Conservation (phyloP, 345 rosid species). For the Hypericum androsaemum region DNA sequence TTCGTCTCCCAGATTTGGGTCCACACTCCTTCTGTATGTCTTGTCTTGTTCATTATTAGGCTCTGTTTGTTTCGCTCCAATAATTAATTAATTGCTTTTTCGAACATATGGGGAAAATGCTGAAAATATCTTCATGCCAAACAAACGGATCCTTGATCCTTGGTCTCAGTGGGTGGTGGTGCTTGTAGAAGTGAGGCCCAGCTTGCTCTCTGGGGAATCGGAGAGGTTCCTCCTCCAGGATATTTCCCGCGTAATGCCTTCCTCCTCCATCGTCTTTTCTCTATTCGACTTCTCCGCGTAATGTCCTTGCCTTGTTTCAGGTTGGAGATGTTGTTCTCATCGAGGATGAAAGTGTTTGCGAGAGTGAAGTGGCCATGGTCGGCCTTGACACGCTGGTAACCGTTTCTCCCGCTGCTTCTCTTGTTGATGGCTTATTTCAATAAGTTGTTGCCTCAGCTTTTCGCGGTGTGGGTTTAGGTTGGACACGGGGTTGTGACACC, state of each 20-base stretch:
- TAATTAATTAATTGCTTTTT: too few relatives aligned
- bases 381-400: constrained; percentile 79
- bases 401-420: background rate
- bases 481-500: constrained; percentile 77
- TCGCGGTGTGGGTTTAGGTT: constrained; percentile 42
- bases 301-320: constrained; percentile 21
- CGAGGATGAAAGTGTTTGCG: constrained; percentile 49
- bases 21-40: constrained; percentile 51
- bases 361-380: constrained; percentile 50
- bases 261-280: background rate
- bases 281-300: background rate
- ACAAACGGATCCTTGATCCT: background rate
- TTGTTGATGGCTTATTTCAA: background rate
- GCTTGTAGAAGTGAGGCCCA: constrained; percentile 72
- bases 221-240: constrained; percentile 66
- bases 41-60: too few relatives aligned
- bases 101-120: too few relatives aligned
- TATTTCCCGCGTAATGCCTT: constrained; percentile 35
- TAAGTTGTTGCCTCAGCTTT: constrained; percentile 13
- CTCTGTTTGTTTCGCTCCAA: too few relatives aligned
- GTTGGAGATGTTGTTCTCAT: constrained; percentile 89
- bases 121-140: too few relatives aligned
- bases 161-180: constrained; percentile 52
- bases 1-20: constrained; percentile 84
- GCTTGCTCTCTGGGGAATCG: constrained; percentile 72